These are phyloP conservation scores for Leccinum huronense DNA, from an alignment of 1,284 basidiomycete species.

Conservation along the genomic window DNA sequence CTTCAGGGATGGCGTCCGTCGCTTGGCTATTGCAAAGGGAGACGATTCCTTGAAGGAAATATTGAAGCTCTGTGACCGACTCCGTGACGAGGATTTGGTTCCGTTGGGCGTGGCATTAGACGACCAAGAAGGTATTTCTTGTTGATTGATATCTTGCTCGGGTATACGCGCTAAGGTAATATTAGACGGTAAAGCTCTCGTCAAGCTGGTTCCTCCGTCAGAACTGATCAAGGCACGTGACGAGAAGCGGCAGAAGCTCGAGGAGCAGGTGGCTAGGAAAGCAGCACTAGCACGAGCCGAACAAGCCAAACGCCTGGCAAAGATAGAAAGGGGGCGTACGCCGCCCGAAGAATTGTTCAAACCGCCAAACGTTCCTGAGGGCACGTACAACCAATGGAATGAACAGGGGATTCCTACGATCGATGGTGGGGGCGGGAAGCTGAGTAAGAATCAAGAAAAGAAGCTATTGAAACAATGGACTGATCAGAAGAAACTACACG, in stretches of 20 bases:
- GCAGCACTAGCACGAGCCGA: conserved; percentile 71
- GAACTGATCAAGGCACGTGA: conserved; percentile 84
- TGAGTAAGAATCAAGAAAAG: conserved; percentile 84
- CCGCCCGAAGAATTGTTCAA: conserved; percentile 82
- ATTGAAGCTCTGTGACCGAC: conserved; percentile 79
- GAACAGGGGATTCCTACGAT: conserved; percentile 82
- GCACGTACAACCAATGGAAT: conserved; percentile 79
- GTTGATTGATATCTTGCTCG: not conserved
- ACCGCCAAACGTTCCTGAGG: conserved; percentile 72
- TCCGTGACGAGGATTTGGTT: conserved; percentile 89
- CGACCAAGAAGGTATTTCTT: conserved; percentile 81
- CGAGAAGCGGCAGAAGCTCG: conserved; percentile 78
- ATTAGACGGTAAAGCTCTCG: conserved; percentile 87
- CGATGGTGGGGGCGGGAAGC: conserved; percentile 80
- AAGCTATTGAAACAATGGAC: conserved; percentile 79
- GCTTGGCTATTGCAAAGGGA: conserved; percentile 73
- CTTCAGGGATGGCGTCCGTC: conserved; percentile 90
- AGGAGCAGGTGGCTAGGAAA: conserved; percentile 83
- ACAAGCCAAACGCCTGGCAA: conserved; percentile 75
- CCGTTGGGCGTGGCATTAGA: conserved; percentile 94
- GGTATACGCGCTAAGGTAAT: not conserved
- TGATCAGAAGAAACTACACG: conserved; percentile 76
- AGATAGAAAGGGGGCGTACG: conserved; percentile 82
- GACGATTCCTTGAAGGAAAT: conserved; percentile 74
- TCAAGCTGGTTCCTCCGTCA: conserved; percentile 87